Evolutionary conservation across 805 yeast species (phyloP).

Genomic region (Starmerella kuoi): DNA sequence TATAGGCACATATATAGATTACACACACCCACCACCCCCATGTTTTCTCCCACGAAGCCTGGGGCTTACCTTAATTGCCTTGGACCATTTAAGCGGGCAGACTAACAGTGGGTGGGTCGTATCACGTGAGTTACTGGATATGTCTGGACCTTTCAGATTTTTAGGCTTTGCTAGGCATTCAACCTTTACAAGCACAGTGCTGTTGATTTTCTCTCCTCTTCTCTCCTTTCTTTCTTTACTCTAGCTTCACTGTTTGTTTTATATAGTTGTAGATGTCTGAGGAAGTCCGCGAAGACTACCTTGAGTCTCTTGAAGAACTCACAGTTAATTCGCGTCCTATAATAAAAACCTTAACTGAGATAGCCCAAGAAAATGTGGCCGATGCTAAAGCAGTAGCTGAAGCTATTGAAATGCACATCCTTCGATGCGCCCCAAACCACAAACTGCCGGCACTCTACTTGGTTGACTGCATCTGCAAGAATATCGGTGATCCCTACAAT

Average conservation of each 20-base stretch:
- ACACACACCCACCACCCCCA: no score
- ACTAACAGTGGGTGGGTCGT: no score
- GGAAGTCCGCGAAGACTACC: conserved; percentile 47
- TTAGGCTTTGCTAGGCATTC: no score
- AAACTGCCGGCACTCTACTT: conserved; percentile 76
- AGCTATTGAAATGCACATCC: conserved; percentile 62
- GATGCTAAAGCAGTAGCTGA: conserved; percentile 67
- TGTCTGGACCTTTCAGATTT: no score
- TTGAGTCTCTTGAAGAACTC: conserved; percentile 56
- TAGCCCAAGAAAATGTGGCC: conserved; percentile 74
- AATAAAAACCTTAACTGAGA: conserved; percentile 66
- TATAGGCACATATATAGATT: no score
- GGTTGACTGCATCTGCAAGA: conserved; percentile 83
- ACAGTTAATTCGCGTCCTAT: conserved; percentile 86
- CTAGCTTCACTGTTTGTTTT: neutral
- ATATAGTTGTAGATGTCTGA: conserved; percentile 18
- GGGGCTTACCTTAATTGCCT: no score
- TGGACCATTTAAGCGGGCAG: no score
- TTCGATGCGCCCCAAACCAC: conserved; percentile 64
- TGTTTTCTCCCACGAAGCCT: no score
- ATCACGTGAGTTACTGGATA: no score
- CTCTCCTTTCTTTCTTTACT: neutral
- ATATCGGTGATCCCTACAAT: conserved; percentile 84
- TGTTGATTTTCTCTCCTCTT: neutral
- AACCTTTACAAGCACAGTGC: no score